Base-by-base conservation (phyloP, 257 asterid genomes). In the Scutellaria baicalensis region DNA sequence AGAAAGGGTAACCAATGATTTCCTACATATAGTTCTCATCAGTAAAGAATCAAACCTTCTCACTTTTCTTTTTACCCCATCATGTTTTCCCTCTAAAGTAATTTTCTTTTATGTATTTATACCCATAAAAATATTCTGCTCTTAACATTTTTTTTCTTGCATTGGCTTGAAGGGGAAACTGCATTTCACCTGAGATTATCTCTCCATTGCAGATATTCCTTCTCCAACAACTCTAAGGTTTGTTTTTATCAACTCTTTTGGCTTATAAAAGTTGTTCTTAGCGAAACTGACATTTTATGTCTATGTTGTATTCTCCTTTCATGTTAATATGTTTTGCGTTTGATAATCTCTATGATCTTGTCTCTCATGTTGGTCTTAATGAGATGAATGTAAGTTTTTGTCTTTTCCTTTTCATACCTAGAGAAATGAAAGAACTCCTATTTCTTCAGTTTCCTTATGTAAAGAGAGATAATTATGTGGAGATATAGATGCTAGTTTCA, bases 1-100 rank as follows among this genome's bases (percentile, higher is more conserved):
- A 75, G 64, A 81, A 79, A 77, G 83, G 83, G 78, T 69, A 79
- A 72, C 78, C 81, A 82, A 83, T 81, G 84, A 79, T 86, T 82
- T 83, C 80, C 87, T 74, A 81, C 80, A 83, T 74, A 66, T 79
- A 50, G 81, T 74, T 76, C 74, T 82, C 70, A 76, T 82, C 77
- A 79, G 33, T 64, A 58, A 39, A 61, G 69, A 42, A 72, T 64
- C 70, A 59, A 51, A 76, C 52, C 68, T 27, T 38, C 71, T 75
- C 52, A 45, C 68, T 59, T 47, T 70, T 45, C 12, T 59, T 38
- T 63, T 45, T 17, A 66, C 43, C 48, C 68, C 73, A 64, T 77
- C 73, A 73, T 58, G 61, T 64, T 43, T 59, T 74, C 71, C 76
- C 33, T 27, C 33, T 27, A 27, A 27, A 57, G 67, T 48, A 35